Conservation (phyloP, 148 eudicot species). For the Chenopodium album region DNA sequence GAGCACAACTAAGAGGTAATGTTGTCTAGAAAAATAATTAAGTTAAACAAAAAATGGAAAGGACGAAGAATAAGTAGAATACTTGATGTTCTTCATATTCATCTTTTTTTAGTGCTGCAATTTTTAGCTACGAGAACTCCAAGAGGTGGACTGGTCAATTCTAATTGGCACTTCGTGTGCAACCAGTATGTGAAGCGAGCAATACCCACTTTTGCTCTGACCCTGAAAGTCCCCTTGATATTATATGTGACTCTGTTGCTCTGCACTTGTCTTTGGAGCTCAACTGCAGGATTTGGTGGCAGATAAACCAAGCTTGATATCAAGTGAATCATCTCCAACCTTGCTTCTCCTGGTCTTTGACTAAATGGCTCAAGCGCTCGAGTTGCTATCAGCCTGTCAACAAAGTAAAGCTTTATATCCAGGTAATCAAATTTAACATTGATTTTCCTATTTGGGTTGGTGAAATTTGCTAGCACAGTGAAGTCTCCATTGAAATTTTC, state of each 20-base stretch:
- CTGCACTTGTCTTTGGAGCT: constrained; percentile 63
- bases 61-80: neutral
- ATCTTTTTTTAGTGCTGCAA: constrained; percentile 63
- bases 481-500: constrained; percentile 68
- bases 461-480: constrained; percentile 67
- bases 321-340: constrained; percentile 50
- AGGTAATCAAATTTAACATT: constrained; percentile 53
- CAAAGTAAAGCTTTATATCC: constrained; percentile 55
- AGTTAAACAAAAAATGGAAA: neutral
- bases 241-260: constrained; percentile 53
- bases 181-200: constrained; percentile 64
- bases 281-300: constrained; percentile 57
- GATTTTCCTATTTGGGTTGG: constrained; percentile 72
- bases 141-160: constrained; percentile 81
- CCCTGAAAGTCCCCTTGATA: constrained; percentile 63
- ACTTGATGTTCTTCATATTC: constrained; percentile 14
- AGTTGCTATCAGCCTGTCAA: constrained; percentile 52
- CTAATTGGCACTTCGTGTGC: constrained; percentile 57
- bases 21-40: constrained; percentile 12
- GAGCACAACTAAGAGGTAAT: constrained; percentile 6
- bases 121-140: constrained; percentile 53
- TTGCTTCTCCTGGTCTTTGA: constrained; percentile 44
- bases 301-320: constrained; percentile 79
- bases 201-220: constrained; percentile 46
- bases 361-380: constrained; percentile 51